These are phyloP conservation scores for Glomus cerebriforme DNA, from an alignment of 192 early-diverging fungal species.

Conservation along the genomic window DNA sequence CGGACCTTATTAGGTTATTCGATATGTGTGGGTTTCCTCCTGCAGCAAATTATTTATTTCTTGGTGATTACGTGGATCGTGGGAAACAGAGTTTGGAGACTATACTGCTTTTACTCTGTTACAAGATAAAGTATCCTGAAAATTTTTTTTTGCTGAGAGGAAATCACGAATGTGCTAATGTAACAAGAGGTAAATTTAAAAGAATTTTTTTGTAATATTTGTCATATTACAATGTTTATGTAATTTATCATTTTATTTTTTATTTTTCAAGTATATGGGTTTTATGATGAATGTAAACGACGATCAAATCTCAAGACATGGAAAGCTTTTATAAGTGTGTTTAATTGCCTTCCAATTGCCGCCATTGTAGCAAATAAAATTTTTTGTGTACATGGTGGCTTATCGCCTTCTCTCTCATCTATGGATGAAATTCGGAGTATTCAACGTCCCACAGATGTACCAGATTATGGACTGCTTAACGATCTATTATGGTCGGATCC, in stretches of 20 bases:
- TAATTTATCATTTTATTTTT: conserved; percentile 25
- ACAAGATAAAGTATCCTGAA: conserved; percentile 96
- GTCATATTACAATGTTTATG: not conserved
- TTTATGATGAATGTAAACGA: conserved; percentile 97
- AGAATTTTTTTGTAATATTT: not conserved
- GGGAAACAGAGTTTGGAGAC: conserved; percentile 96
- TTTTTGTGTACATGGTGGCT: conserved; percentile 93
- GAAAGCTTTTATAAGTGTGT: conserved; percentile 91
- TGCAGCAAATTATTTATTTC: conserved; percentile 85
- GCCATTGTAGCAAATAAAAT: conserved; percentile 91
- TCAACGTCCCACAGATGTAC: conserved; percentile 83
- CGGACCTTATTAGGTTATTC: conserved; percentile 89
- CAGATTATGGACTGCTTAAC: conserved; percentile 89
- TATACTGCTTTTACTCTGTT: conserved; percentile 89
- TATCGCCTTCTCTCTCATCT: conserved; percentile 74
- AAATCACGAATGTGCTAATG: conserved; percentile 94
- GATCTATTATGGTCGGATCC: conserved; percentile 95
- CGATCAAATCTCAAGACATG: conserved; percentile 84
- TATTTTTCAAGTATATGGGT: conserved; percentile 80
- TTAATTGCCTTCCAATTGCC: conserved; percentile 91
- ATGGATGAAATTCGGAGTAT: conserved; percentile 89
- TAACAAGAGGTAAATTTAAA: conserved; percentile 70
- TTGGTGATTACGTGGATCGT: conserved; percentile 97
- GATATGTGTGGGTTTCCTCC: conserved; percentile 95
- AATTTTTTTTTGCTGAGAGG: conserved; percentile 97